Evolutionary conservation across 768 basidiomycete genomes (phyloP).

Genomic region (Cystofilobasidium capitatum): DNA sequence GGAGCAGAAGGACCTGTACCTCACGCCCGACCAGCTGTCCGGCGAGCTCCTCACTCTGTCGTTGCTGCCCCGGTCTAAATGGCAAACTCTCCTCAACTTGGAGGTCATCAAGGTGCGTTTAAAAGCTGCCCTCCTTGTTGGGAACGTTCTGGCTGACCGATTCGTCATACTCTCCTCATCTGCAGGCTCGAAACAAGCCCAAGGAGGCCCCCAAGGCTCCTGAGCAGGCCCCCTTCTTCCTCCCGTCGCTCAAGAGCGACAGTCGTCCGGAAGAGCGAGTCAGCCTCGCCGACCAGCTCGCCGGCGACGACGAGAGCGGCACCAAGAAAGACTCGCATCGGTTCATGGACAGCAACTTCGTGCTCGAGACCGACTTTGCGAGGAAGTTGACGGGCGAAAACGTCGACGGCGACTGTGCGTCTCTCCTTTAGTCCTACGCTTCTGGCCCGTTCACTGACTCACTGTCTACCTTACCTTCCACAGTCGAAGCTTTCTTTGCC

Average conservation of each 20-base stretch:
- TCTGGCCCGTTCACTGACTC: background rate
- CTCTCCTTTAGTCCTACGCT: background rate
- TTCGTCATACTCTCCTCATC: background rate
- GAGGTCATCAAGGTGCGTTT: constrained; percentile 74
- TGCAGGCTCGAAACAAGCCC: constrained; percentile 87
- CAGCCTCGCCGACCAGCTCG: constrained; percentile 48
- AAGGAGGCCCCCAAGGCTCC: constrained; percentile 90
- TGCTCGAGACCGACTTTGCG: constrained; percentile 52
- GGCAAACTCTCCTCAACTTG: constrained; percentile 94
- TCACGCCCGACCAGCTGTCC: constrained; percentile 77
- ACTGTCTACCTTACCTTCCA: background rate
- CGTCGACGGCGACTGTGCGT: constrained; percentile 60
- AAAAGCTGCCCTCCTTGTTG: background rate
- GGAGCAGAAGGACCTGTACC: constrained; percentile 58
- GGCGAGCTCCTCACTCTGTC: constrained; percentile 89
- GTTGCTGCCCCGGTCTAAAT: constrained; percentile 77
- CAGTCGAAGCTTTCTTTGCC: constrained; percentile 73
- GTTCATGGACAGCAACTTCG: constrained; percentile 18
- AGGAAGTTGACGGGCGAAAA: constrained; percentile 54
- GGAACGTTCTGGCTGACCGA: background rate
- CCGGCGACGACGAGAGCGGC: constrained; percentile 46
- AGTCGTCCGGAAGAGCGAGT: constrained; percentile 80
- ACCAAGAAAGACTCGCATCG: constrained; percentile 32
- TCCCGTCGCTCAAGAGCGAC: constrained; percentile 59
- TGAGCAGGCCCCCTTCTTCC: constrained; percentile 92